Percentiles rank a stretch among this genome's conserved stretches.
These are phyloP conservation scores for Lipomyces mesembrius DNA, from an alignment of 805 yeast genomes.

Conservation along the genomic window DNA sequence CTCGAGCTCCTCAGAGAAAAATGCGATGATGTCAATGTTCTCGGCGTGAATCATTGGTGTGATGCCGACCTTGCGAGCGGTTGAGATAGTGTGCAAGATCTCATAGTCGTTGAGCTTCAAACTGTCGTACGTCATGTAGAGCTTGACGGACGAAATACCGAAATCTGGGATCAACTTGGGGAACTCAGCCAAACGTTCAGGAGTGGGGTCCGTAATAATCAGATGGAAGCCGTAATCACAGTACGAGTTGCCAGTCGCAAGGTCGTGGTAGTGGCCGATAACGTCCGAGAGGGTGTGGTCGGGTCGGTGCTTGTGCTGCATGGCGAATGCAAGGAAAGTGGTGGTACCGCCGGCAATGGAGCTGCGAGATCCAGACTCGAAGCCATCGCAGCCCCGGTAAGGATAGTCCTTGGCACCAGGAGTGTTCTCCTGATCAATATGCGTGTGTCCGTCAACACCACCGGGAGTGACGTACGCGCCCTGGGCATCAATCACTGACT, in stretches of 20 bases:
- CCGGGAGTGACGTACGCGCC: constrained; percentile 59
- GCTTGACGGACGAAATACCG: constrained; percentile 51
- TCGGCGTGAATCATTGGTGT: constrained; percentile 60
- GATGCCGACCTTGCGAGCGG: constrained; percentile 51
- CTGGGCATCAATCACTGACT: constrained; percentile 51
- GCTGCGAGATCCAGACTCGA: constrained; percentile 52
- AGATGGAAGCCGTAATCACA: constrained; percentile 58
- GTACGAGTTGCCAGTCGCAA: constrained; percentile 46
- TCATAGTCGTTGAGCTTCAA: constrained; percentile 51
- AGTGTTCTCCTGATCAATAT: constrained; percentile 52
- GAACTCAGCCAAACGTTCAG: constrained; percentile 46
- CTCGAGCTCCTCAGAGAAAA: constrained; percentile 51
- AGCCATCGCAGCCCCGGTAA: constrained; percentile 49
- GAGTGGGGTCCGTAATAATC: constrained; percentile 49
- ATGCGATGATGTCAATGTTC: constrained; percentile 54
- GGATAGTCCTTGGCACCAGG: constrained; percentile 42
- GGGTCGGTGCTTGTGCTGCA: constrained; percentile 49
- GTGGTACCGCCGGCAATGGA: constrained; percentile 62
- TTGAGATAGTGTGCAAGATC: constrained; percentile 49
- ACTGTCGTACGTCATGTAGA: constrained; percentile 55
- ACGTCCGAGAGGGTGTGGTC: constrained; percentile 43
- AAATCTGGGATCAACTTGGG: constrained; percentile 46
- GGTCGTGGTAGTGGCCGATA: constrained; percentile 45
- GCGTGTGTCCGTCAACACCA: constrained; percentile 59
- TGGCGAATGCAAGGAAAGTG: constrained; percentile 54